Percentiles rank a stretch among this genome's conserved stretches.
Conservation (phyloP, 306 rosid species). For the Rosa rugosa region DNA sequence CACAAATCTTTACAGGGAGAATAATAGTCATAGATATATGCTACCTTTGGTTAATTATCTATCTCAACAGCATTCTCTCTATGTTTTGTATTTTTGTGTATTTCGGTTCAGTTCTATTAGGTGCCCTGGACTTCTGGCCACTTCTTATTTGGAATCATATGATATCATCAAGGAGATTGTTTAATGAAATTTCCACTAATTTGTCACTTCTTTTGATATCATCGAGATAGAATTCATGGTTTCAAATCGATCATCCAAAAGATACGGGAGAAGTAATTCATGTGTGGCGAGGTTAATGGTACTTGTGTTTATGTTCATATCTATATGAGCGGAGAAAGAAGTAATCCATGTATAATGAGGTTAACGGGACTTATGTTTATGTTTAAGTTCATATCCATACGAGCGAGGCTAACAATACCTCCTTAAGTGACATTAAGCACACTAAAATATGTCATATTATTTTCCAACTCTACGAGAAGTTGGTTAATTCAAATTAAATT, state of each 20-base stretch:
- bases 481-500: too few relatives aligned
- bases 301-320: too few relatives aligned
- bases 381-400: too few relatives aligned
- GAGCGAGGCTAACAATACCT: too few relatives aligned
- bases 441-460: too few relatives aligned
- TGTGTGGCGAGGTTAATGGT: not conserved
- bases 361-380: not conserved
- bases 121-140: not conserved
- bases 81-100: not conserved
- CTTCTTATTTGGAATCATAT: not conserved
- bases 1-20: not conserved
- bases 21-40: not conserved
- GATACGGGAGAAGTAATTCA: too few relatives aligned
- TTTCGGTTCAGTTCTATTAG: not conserved
- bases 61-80: not conserved
- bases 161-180: not conserved
- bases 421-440: too few relatives aligned
- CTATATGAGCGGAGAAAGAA: too few relatives aligned
- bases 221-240: too few relatives aligned
- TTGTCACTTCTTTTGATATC: not conserved
- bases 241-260: not conserved
- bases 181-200: not conserved
- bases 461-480: too few relatives aligned
- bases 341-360: not conserved
- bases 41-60: not conserved